A percentile compares a stretch with the other conserved stretches of the same genome.
phyloP scores from a whole-genome alignment of 2,329 filamentous ascomycete genomes.

The Endothia cerciana region DNA sequence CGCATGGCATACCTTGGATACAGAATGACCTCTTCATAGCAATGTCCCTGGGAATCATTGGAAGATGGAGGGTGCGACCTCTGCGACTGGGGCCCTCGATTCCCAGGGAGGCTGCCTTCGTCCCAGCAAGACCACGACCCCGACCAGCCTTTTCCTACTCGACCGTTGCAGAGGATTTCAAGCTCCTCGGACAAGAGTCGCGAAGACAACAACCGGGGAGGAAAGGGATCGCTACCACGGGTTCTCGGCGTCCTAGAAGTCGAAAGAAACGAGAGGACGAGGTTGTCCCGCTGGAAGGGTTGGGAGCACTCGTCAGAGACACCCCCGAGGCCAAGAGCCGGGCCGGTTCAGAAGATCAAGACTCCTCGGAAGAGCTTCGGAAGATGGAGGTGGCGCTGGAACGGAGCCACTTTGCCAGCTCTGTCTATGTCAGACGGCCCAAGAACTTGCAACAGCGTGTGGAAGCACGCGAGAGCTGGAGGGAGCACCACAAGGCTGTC shows the following conservation, averaged over 20 bases:
- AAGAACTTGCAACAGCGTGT: conserved; percentile 30
- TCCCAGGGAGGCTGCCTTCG: conserved; percentile 31
- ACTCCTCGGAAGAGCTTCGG: neutral
- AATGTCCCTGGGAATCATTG: conserved; percentile 52
- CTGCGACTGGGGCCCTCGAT: conserved; percentile 38
- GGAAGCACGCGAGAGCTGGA: conserved; percentile 33
- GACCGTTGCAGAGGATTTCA: neutral
- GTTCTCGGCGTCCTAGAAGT: neutral
- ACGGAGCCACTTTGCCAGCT: conserved; percentile 27
- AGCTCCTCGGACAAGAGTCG: neutral
- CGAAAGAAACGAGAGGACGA: neutral
- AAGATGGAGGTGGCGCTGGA: conserved; percentile 17
- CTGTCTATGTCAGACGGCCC: conserved; percentile 37
- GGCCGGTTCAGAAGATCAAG: conserved; percentile 1
- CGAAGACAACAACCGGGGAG: neutral
- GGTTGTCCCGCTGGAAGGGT: neutral
- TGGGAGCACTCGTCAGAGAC: neutral
- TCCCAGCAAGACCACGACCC: conserved; percentile 14
- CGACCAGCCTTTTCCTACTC: conserved; percentile 4
- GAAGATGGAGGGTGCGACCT: conserved; percentile 47
- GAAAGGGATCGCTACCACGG: neutral
- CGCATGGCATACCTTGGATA: conserved; percentile 1
- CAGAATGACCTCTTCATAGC: conserved; percentile 45
- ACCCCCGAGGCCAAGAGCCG: neutral
- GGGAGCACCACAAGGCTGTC: conserved; percentile 34